These are phyloP conservation scores for Carex scoparia DNA, from an alignment of 176 grass and related monocot species.

Conservation along the genomic window DNA sequence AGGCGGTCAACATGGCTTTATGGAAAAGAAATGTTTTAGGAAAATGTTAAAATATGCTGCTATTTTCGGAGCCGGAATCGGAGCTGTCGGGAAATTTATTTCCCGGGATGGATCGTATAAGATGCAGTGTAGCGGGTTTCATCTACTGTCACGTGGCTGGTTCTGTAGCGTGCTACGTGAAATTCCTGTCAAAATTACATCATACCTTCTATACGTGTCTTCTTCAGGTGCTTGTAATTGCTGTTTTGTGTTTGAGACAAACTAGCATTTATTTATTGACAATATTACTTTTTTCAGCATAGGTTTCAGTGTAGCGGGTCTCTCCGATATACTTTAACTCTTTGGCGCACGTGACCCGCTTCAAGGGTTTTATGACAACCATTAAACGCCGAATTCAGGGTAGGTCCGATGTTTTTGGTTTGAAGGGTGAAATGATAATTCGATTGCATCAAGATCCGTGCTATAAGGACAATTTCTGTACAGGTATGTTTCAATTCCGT, in stretches of 20 bases:
- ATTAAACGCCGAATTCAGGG: background rate
- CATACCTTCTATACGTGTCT: background rate
- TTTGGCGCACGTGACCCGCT: background rate
- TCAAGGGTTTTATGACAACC: background rate
- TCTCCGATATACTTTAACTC: background rate
- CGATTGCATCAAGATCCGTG: no score
- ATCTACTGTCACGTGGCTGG: background rate
- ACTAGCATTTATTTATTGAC: background rate
- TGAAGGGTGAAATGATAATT: no score
- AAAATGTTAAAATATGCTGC: slow-evolving; percentile 8
- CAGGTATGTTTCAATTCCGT: no score
- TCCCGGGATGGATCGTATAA: background rate
- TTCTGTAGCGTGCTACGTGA: background rate
- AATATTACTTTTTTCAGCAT: background rate
- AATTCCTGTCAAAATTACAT: background rate
- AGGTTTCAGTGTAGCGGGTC: background rate
- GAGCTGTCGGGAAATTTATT: background rate
- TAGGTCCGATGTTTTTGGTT: no score
- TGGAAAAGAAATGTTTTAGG: slow-evolving; percentile 6
- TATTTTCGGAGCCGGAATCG: slow-evolving; percentile 15
- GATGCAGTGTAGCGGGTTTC: background rate
- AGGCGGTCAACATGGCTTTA: background rate
- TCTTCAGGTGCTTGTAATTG: background rate
- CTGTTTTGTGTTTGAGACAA: background rate
- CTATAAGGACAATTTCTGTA: no score